Base-by-base conservation (phyloP, 2,329 filamentous ascomycete genomes). In the Cercospora sp. region DNA sequence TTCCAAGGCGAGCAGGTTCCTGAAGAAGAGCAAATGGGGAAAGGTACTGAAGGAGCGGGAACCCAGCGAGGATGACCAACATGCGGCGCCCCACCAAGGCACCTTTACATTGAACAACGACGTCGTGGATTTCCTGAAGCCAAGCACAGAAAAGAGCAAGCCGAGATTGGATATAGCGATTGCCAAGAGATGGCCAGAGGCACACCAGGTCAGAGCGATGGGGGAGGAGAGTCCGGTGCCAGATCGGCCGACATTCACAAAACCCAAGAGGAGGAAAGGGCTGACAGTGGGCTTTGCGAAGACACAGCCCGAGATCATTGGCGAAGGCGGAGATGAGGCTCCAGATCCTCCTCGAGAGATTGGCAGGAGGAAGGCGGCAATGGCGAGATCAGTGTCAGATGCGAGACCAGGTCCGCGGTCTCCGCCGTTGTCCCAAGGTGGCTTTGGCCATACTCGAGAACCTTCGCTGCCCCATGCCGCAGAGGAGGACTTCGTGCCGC, bases 261-360 rank as follows among this genome's bases (percentile, higher is more conserved):
- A 71, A 69, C 79, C 74, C 72, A 78, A 82, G 73, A 83, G 81
- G 64, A 87, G 86, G 76, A 91, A 92, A 79, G 90, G 90, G 9
- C 82, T 95, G 69, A 83, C 83, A 4, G 94, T 97, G 40, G 87
- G 85, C 65, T 97, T 97, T 75, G 86, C 86, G 63, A 88, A 91
- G 73, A 86, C 85, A 9, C 84, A 86, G 64, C 93, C 94, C 6
- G 90, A 93, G 58, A 80, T 97, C 69, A 97, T 98, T 75, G 94
- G 94, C 58, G 90, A 94, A 79, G 94, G 94, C 67, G 94, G 94
- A 36, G 94, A 97, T 75, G 93, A 97, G 78, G 90, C 91, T 64
- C 89, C 91, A 64, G 82, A 86, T 8, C 91, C 91, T 1, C 87
- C 89, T 1, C 83, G 88, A 20, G 91, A 95, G 76, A 90, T 97